Conservation (phyloP, 164 flowering plant genomes). For the Macadamia tetraphylla region DNA sequence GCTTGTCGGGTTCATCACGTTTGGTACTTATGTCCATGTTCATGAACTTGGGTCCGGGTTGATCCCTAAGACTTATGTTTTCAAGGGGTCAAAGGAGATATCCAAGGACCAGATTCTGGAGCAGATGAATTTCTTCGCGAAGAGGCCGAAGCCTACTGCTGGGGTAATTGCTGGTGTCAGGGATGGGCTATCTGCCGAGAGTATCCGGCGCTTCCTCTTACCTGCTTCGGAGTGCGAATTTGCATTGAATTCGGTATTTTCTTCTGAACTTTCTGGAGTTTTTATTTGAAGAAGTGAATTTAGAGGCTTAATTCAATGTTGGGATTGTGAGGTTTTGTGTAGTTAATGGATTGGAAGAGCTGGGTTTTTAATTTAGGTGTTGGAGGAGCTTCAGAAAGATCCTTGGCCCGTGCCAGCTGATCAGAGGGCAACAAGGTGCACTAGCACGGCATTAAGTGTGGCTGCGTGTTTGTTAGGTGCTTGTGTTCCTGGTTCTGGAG, state of each 20-base stretch:
- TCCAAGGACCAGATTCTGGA: conserved; percentile 77
- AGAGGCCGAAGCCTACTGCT: conserved; percentile 57
- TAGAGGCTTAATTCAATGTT: no score
- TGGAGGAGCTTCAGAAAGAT: conserved; percentile 94
- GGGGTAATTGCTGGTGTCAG: conserved; percentile 83
- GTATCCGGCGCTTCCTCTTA: conserved; percentile 67
- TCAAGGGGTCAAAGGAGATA: conserved; percentile 79
- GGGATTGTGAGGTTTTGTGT: neutral
- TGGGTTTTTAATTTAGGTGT: conserved; percentile 33
- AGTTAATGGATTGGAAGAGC: neutral
- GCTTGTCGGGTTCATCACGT: conserved; percentile 81
- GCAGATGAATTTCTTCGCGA: conserved; percentile 70
- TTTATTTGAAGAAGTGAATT: no score
- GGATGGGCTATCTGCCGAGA: conserved; percentile 73
- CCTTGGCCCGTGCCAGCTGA: conserved; percentile 79
- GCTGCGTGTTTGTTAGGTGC: conserved; percentile 86
- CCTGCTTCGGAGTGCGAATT: conserved; percentile 93
- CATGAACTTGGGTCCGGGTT: conserved; percentile 80
- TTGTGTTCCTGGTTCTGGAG: conserved; percentile 95
- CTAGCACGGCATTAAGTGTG: conserved; percentile 74
- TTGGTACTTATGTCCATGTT: conserved; percentile 74
- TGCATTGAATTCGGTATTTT: conserved; percentile 57
- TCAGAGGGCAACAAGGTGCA: conserved; percentile 83
- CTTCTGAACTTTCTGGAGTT: neutral
- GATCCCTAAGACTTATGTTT: conserved; percentile 69